Base-by-base conservation (phyloP, 2,329 filamentous ascomycete species). In the Apiospora sp. region DNA sequence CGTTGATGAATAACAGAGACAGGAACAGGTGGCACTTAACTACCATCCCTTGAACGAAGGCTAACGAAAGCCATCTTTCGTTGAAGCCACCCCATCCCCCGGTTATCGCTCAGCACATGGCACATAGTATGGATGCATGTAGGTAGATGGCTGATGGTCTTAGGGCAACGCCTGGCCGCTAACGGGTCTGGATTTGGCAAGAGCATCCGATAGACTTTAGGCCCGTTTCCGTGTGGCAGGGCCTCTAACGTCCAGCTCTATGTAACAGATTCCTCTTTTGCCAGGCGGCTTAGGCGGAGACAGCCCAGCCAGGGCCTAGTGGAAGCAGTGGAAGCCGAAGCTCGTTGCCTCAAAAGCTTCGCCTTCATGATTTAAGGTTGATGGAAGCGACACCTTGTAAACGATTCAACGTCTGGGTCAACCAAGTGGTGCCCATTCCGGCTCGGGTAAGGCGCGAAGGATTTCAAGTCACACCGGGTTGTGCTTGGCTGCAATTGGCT, bases 281-380 rank as follows among this genome's bases (percentile, higher is more conserved):
- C 19, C 10, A 41, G 30, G 58, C 58, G 34, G 8, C 30, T 22
- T 41, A 34, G 58, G 19, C 58, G 58, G 58, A 14, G 34, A 13
- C 22, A 61, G 54, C 41, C 16, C 16, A 41, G 2, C 8, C 16
- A 37, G 4, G 51, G 54, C 19, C 19, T 37, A 61, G 30, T 37
- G 19, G 30, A 61, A 37, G 54, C 30, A 14, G 37, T 41, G 37
- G 49, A 54, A 54, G 44, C 44, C 49, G 49, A 51, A 24, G 54
- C 30, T 61, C 58, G 30, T 64, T 14, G 58, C 58, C 58, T 64
- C 58, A 64, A 64, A 64, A 64, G 58, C 58, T 64, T 64, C 58
- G 58, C 30, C 8, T 64, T 41, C 58, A 5, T 64, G 58, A 24
- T 64, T 64, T 64, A 64, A 64, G 58, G 58, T 64, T 64, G 58